Evolutionary conservation across 176 grass and related monocot genomes (phyloP).

Genomic region (Lolium perenne): DNA sequence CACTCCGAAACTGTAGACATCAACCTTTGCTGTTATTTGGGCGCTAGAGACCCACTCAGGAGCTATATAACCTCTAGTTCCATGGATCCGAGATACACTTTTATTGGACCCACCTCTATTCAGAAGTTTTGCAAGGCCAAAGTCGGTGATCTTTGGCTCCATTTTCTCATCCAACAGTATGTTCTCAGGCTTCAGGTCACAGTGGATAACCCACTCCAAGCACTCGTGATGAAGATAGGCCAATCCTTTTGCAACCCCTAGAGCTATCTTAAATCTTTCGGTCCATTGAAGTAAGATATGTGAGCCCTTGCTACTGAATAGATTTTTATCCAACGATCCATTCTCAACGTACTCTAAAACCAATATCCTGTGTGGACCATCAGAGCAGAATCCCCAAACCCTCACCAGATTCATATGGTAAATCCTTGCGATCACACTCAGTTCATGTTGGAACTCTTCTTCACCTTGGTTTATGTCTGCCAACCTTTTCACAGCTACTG

Average conservation of each 20-base stretch:
- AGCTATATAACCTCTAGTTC: constrained; percentile 64
- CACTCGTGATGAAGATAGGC: no score
- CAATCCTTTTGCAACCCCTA: no score
- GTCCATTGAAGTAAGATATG: no score
- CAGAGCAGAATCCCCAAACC: constrained; percentile 47
- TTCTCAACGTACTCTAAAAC: constrained; percentile 37
- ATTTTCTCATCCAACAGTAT: no score
- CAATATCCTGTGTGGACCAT: constrained; percentile 36
- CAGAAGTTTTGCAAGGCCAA: not conserved
- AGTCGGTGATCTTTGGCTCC: no score
- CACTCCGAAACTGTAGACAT: constrained; percentile 35
- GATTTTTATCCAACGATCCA: constrained; percentile 32
- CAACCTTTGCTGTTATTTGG: constrained; percentile 62
- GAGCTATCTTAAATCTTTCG: no score
- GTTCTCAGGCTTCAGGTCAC: no score
- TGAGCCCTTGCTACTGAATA: no score
- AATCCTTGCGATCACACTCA: constrained; percentile 44
- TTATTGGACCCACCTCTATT: constrained; percentile 43
- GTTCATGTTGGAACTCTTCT: constrained; percentile 44
- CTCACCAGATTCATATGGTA: constrained; percentile 54
- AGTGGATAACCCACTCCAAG: no score
- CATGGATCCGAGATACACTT: constrained; percentile 39
- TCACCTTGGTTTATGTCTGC: constrained; percentile 29
- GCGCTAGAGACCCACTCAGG: constrained; percentile 51
- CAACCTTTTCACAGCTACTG: constrained; percentile 43